These are phyloP conservation scores for Avena insularis DNA, from an alignment of 176 grass and related monocot species.

Conservation along the genomic window DNA sequence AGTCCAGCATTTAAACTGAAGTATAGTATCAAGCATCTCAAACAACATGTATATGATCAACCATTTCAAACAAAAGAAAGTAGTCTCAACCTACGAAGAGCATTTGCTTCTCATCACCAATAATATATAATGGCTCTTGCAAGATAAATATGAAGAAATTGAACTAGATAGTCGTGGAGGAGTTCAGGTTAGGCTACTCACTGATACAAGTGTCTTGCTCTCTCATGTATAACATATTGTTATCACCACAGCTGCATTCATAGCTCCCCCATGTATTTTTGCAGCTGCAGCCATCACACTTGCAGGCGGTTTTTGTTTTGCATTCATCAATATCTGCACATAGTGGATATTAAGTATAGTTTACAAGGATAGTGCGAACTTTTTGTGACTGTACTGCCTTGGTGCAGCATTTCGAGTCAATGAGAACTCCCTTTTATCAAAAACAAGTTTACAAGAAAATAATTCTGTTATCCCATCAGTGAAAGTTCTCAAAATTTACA, in stretches of 20 bases:
- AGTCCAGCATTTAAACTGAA: not conserved
- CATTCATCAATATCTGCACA: slow-evolving; percentile 92
- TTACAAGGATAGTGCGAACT: not conserved
- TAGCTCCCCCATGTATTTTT: slow-evolving; percentile 93
- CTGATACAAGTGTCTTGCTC: slow-evolving; percentile 94
- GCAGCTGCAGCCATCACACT: slow-evolving; percentile 82
- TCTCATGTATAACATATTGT: slow-evolving; percentile 79
- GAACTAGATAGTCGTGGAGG: slow-evolving; percentile 24
- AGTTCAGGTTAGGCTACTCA: slow-evolving; percentile 55
- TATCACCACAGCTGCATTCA: slow-evolving; percentile 77
- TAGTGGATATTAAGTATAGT: slow-evolving; percentile 10
- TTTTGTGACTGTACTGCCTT: not conserved
- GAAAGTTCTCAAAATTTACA: slow-evolving; percentile 18
- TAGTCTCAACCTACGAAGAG: slow-evolving; percentile 4
- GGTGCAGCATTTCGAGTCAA: not conserved
- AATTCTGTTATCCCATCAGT: not conserved
- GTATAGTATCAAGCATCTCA: slow-evolving; percentile 32
- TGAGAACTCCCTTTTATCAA: not conserved
- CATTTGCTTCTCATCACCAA: slow-evolving; percentile 8
- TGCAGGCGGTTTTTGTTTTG: slow-evolving; percentile 65
- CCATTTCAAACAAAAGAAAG: slow-evolving; percentile 32
- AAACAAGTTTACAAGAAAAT: not conserved
- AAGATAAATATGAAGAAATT: slow-evolving; percentile 8
- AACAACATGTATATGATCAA: slow-evolving; percentile 37
- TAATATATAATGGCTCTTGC: slow-evolving; percentile 1